Percentiles rank a stretch among this genome's conserved stretches.
These are phyloP conservation scores for Kluyveromyces dobzhanskii DNA, from an alignment of 805 yeast genomes.

Conservation along the genomic window DNA sequence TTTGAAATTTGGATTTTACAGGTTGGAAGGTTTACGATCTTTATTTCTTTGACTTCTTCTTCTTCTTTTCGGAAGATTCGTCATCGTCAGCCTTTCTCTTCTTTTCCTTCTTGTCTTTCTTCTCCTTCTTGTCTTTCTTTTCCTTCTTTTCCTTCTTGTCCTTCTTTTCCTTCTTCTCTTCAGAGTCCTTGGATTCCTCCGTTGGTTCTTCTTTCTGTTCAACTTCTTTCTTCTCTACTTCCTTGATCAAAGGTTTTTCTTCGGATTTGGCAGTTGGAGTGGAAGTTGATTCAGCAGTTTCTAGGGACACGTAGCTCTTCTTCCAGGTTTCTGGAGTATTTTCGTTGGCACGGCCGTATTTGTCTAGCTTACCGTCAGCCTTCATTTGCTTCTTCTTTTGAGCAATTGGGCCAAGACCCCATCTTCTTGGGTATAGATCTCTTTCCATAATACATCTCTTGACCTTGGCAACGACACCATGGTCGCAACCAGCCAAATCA, in stretches of 20 bases:
- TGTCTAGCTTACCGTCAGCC: constrained; percentile 94
- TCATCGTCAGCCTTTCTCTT: constrained; percentile 27
- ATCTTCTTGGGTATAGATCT: constrained; percentile 97
- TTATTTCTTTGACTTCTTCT: constrained; percentile 35
- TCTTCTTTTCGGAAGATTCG: constrained; percentile 27
- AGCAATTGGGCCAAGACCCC: constrained; percentile 99
- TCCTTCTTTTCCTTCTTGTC: constrained; percentile 47
- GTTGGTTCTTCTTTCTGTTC: constrained; percentile 39
- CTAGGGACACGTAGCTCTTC: constrained; percentile 64
- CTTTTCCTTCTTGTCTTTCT: constrained; percentile 39
- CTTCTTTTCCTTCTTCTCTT: constrained; percentile 56
- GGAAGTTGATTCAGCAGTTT: constrained; percentile 39
- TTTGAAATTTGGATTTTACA: not conserved
- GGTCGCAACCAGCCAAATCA: constrained; percentile 93
- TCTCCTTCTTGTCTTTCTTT: constrained; percentile 47
- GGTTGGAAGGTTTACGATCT: not conserved
- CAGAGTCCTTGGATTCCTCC: constrained; percentile 42
- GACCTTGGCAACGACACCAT: constrained; percentile 96
- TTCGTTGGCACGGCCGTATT: constrained; percentile 89
- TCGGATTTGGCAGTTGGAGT: constrained; percentile 33
- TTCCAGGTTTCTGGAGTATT: constrained; percentile 93
- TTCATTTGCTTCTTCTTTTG: constrained; percentile 97
- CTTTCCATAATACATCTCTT: constrained; percentile 99
- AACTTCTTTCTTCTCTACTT: constrained; percentile 30
- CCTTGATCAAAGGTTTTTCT: constrained; percentile 43